Base-by-base conservation (phyloP, 1,284 basidiomycete species). In the Moesziomyces globuligerus region DNA sequence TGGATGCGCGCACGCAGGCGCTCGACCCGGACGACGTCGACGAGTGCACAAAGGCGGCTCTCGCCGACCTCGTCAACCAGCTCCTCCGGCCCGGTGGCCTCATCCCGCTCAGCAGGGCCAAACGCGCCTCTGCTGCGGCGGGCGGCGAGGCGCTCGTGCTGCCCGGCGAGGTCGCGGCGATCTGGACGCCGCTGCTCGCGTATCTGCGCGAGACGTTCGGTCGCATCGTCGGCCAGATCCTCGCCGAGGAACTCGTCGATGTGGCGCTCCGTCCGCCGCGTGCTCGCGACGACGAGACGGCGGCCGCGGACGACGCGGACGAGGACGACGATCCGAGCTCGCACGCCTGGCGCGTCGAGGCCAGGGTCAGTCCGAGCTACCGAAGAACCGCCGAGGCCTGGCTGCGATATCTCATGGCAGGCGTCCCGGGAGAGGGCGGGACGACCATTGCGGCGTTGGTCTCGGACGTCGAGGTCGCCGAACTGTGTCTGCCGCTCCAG, bases 21-120 rank as follows among this genome's bases (percentile, higher is more conserved):
- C 36, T 59, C 37, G 67, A 70, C 26, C 60, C 67, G 25, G 60
- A 70, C 23, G 59, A 70, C 6, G 67, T 64, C n/a, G 67, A 70
- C 18, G 60, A 64, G 25, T 64, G 67, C 36, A 64, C 56, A 3
- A 54, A 53, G 29, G 41, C 50, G n/a, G 59, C 62, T n/a, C 23
- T 67, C 2, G 17, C 49, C 11, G 48, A 52, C 38, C 23, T 69
- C 45, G 47, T 67, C 37, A 52, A 62, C 20, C 51, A 64, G 47
- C 46, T 67, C 13, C 3, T 74, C 4, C 47, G 47, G 42, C 61
- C 66, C 0, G 72, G 57, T 26, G 62, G 72, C 4, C 10, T 74
- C 37, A 41, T 74, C 8, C 72, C 72, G n/a, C 21, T 67, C n/a
- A 50, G 52, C 24, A 64, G 28, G 32, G 23, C 42, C 38, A 74